Evolutionary conservation across 2,329 filamentous ascomycete genomes (phyloP).

Genomic region (Colletotrichum echinochloae): DNA sequence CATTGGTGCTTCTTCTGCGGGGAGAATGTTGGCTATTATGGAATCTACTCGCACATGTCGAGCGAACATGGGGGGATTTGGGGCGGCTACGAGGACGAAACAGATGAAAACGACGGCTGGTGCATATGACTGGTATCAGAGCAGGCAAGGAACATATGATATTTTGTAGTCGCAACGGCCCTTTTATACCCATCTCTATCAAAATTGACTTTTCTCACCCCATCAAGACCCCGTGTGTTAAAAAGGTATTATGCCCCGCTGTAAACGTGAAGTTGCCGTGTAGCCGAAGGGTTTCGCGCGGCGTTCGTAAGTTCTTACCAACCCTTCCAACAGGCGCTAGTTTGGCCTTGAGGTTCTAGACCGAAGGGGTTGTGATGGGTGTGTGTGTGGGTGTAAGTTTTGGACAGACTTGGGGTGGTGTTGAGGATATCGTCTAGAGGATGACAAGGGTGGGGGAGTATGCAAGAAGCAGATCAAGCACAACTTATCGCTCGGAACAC

Average conservation of each 20-base stretch:
- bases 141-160: not conserved
- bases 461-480: slow-evolving; percentile 1
- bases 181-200: slow-evolving; percentile 43
- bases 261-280: slow-evolving; percentile 50
- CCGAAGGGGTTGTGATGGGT: slow-evolving; percentile 40
- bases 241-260: not conserved
- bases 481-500: not conserved
- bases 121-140: not conserved
- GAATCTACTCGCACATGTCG: slow-evolving; percentile 55
- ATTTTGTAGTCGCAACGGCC: not conserved
- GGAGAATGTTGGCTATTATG: slow-evolving; percentile 42
- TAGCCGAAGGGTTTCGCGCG: slow-evolving; percentile 53
- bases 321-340: slow-evolving; percentile 52
- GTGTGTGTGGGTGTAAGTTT: slow-evolving; percentile 44
- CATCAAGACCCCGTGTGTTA: not conserved
- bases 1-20: slow-evolving; percentile 59
- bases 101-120: slow-evolving; percentile 14
- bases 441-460: slow-evolving; percentile 59
- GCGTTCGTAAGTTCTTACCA: slow-evolving; percentile 43
- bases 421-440: slow-evolving; percentile 55
- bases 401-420: slow-evolving; percentile 55
- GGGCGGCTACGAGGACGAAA: slow-evolving; percentile 36
- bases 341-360: slow-evolving; percentile 42
- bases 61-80: slow-evolving; percentile 49
- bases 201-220: slow-evolving; percentile 49